Base-by-base conservation (phyloP, 306 rosid species). In the Glycine soja region DNA sequence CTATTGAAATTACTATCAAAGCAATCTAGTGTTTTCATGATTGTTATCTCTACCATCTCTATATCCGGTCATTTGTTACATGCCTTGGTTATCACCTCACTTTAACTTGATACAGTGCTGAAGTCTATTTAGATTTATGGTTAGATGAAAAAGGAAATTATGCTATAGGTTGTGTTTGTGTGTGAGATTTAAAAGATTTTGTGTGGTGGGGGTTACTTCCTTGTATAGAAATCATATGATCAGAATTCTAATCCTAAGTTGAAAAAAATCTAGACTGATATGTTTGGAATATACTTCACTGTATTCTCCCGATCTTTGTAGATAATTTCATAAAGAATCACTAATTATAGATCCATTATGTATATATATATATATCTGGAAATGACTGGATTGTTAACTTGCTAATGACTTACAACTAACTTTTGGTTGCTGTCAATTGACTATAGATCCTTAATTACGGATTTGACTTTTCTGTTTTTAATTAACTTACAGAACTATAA, bases 401-500 rank as follows among this genome's bases (percentile, higher is more conserved):
- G 62, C 3, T 16, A 65, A 36, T 36, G 13, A 65, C 11, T 65
- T 3, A 1, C 45, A 38, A 6, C 10, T 74, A 74, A 43, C 10
- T 42, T 62, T 32, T 62, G 45, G 59, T 46, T 48, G 72, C 62
- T 19, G 36, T 48, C 34, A 50, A 63, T 62, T 63, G 11, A 5
- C 47, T 59, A 1, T 32, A 19, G 56, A 58, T 18, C 59, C 36
- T 38, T 46, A 15, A 53, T 40, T 66, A 34, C 16, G 66, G n/a
- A 18, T 77, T 52, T 45, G 3, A 7, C 24, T 53, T 66, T 52
- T 67, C 43, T 47, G 34, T 54, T 78, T 24, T 67, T 56, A 13
- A 5, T 54, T 13, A 51, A 40, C 42, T 56, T 68, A 13, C 12
- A 30, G 12, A 24, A 10, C 58, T 78, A 13, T 54, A 30, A 32